phyloP scores from a whole-genome alignment of 2,329 filamentous ascomycete species.

The Neonectria punicea region DNA sequence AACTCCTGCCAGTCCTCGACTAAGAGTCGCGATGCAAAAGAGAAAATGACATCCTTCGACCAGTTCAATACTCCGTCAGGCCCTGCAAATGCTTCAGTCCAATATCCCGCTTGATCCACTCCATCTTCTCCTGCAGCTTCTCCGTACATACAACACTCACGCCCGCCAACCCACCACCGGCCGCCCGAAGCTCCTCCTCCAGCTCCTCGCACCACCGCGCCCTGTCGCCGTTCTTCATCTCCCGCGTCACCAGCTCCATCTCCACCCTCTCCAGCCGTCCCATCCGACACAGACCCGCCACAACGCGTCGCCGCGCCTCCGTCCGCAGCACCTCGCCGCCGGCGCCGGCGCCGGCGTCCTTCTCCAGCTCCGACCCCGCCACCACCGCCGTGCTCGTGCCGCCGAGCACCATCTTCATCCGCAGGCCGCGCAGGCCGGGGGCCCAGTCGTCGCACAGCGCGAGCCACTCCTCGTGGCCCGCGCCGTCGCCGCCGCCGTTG shows the following conservation, averaged over 20 bases:
- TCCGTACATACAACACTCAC: constrained; percentile 41
- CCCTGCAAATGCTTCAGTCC: constrained; percentile 29
- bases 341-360: constrained; percentile 34
- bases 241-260: constrained; percentile 51
- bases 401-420: constrained; percentile 52
- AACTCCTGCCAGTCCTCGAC: neutral
- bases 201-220: constrained; percentile 50
- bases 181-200: constrained; percentile 41
- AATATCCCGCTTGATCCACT: constrained; percentile 37
- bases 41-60: neutral
- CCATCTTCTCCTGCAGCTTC: constrained; percentile 40
- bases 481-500: constrained; percentile 32
- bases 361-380: constrained; percentile 31
- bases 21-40: neutral
- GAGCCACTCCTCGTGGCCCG: constrained; percentile 48
- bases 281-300: constrained; percentile 47
- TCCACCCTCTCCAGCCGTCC: constrained; percentile 50
- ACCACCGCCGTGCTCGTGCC: constrained; percentile 15
- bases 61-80: constrained; percentile 9
- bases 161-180: constrained; percentile 17
- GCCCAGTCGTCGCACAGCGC: constrained; percentile 51
- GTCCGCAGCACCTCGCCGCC: constrained; percentile 30
- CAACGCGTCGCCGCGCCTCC: constrained; percentile 34
- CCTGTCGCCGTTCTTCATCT: constrained; percentile 47
- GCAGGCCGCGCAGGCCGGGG: constrained; percentile 50